Conservation (phyloP, 1,284 basidiomycete species). For the Trichosporon sp. region DNA sequence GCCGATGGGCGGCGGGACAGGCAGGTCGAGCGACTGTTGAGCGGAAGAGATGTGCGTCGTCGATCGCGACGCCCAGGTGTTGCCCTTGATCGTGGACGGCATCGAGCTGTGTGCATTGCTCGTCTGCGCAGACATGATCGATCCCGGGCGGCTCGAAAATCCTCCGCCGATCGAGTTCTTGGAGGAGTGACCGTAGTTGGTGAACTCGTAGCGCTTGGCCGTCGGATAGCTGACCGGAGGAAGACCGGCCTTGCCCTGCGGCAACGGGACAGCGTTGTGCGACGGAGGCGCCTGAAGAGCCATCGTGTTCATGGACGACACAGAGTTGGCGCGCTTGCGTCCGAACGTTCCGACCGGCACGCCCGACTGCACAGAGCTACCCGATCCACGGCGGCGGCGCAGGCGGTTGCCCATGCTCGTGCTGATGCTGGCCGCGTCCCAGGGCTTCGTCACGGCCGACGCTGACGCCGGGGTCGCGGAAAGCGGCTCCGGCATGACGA, state of each 20-base stretch:
- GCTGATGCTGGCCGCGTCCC: not conserved
- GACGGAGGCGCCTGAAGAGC: constrained; percentile 7
- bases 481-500: constrained; percentile 49
- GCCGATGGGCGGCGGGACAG: constrained; percentile 29
- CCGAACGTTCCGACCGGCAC: constrained; percentile 24
- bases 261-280: constrained; percentile 24
- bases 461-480: constrained; percentile 18
- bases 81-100: constrained; percentile 12
- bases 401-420: not conserved
- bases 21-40: constrained; percentile 12
- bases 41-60: not conserved
- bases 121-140: constrained; percentile 42
- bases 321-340: constrained; percentile 34
- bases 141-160: constrained; percentile 37
- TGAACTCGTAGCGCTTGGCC: constrained; percentile 49
- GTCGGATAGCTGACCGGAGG: constrained; percentile 47
- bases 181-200: constrained; percentile 31
- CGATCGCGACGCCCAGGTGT: not conserved
- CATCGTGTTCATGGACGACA: constrained; percentile 14
- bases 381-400: constrained; percentile 33
- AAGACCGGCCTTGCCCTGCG: constrained; percentile 34
- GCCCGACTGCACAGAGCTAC: constrained; percentile 35
- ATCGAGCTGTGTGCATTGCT: constrained; percentile 17
- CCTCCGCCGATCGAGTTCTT: constrained; percentile 3
- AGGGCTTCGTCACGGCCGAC: not conserved